A percentile compares a stretch with the other conserved stretches of the same genome.
Conservation (phyloP, 495 filamentous ascomycete genomes). For the Penicillium coprophilum region DNA sequence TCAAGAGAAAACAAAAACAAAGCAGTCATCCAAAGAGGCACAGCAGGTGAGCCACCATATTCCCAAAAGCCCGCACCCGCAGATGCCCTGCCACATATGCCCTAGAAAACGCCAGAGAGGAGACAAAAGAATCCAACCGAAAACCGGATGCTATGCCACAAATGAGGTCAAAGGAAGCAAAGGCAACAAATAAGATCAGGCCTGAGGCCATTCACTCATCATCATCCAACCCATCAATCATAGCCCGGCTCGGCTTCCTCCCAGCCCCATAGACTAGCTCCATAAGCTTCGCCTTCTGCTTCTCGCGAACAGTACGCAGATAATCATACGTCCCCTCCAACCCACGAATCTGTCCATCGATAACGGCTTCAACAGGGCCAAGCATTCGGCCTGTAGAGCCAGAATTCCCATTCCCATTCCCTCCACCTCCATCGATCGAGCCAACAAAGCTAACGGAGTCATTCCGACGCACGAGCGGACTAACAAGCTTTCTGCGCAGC, state of each 20-base stretch:
- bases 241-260: conserved; percentile 31
- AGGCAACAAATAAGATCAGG: not conserved
- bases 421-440: conserved; percentile 27
- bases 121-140: not conserved
- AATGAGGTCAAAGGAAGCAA: not conserved
- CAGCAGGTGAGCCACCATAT: conserved; percentile 6
- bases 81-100: conserved; percentile 7
- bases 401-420: conserved; percentile 33
- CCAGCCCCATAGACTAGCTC: conserved; percentile 72
- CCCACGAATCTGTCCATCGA: conserved; percentile 82
- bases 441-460: conserved; percentile 49
- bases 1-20: conserved; percentile 1
- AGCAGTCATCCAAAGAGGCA: conserved; percentile 1
- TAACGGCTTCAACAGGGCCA: conserved; percentile 48
- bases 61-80: conserved; percentile 1
- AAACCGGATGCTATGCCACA: conserved; percentile 5
- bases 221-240: conserved; percentile 29
- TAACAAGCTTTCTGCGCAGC: conserved; percentile 73
- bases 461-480: conserved; percentile 71
- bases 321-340: conserved; percentile 76
- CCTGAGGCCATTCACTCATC: not conserved
- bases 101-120: conserved; percentile 9
- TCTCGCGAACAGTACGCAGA: conserved; percentile 66
- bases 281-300: conserved; percentile 80
- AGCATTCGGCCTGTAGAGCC: conserved; percentile 52